A percentile compares a stretch with the other conserved stretches of the same genome.
These are phyloP conservation scores for Rubroshorea leprosula DNA, from an alignment of 345 rosid genomes.

Conservation along the genomic window DNA sequence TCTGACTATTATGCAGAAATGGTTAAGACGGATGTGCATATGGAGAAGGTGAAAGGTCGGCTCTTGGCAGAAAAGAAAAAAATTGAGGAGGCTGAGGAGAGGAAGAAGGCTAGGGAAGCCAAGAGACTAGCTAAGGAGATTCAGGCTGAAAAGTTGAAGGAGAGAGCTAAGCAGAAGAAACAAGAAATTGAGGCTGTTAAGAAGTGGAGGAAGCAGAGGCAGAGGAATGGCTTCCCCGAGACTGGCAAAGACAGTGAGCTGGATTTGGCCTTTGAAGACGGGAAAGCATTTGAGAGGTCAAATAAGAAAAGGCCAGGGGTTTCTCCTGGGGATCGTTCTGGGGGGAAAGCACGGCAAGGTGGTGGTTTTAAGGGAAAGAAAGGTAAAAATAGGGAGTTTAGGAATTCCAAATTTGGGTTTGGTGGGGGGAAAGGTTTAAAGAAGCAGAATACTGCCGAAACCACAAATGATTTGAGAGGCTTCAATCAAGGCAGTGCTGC, in stretches of 20 bases:
- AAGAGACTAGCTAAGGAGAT: conserved; percentile 72
- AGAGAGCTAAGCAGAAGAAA: conserved; percentile 65
- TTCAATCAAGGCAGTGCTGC: conserved; percentile 28
- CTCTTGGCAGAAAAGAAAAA: conserved; percentile 62
- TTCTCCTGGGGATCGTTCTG: conserved; percentile 40
- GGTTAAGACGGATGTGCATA: conserved; percentile 73
- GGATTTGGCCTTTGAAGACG: conserved; percentile 59
- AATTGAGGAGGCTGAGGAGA: conserved; percentile 83
- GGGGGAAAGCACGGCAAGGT: conserved; percentile 31
- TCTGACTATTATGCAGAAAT: conserved; percentile 82
- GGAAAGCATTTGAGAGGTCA: conserved; percentile 52
- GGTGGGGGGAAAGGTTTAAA: conserved; percentile 57
- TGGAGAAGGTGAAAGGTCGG: conserved; percentile 79
- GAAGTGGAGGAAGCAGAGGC: conserved; percentile 89
- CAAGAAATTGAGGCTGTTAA: conserved; percentile 67
- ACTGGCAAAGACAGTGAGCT: conserved; percentile 43
- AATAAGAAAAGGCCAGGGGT: conserved; percentile 64
- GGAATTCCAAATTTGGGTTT: conserved; percentile 56
- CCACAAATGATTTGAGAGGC: conserved; percentile 34
- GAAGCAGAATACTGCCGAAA: conserved; percentile 65
- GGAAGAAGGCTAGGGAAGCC: conserved; percentile 79
- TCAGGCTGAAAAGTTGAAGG: conserved; percentile 78
- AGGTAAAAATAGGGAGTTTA: conserved; percentile 31
- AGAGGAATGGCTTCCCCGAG: conserved; percentile 62
- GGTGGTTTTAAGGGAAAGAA: conserved; percentile 25